Conservation (phyloP, 2,329 filamentous ascomycete genomes). For the Beauveria bassiana region DNA sequence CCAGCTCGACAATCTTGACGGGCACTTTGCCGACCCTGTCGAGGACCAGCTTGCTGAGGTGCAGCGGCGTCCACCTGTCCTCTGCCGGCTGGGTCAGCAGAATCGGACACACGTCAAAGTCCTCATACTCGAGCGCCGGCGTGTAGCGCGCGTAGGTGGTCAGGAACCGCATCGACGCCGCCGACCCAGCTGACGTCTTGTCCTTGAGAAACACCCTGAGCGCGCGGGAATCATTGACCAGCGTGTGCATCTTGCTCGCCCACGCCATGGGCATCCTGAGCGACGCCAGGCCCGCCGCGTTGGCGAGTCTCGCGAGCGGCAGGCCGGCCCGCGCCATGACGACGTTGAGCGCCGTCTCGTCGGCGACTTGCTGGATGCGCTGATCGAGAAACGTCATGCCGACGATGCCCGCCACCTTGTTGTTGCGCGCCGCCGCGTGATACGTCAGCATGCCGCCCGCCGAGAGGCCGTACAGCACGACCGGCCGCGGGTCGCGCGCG, state of each 20-base stretch:
- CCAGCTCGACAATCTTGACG: background rate
- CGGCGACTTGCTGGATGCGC: background rate
- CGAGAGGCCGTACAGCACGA: background rate
- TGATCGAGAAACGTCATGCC: constrained; percentile 1
- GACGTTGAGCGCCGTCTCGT: background rate
- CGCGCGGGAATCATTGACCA: background rate
- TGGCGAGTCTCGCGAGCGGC: background rate
- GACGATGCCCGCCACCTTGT: background rate
- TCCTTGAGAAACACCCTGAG: background rate
- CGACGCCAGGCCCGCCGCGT: background rate
- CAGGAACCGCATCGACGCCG: background rate
- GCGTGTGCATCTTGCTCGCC: background rate
- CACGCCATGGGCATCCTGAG: background rate
- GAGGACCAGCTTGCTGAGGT: background rate
- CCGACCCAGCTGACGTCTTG: background rate
- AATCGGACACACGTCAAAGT: background rate
- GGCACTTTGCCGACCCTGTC: background rate
- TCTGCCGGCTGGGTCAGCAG: background rate
- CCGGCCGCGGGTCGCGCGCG: background rate
- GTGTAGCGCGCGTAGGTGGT: background rate
- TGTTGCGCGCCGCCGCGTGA: background rate
- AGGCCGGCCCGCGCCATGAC: background rate
- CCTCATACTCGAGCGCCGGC: background rate
- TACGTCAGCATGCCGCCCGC: constrained; percentile 3
- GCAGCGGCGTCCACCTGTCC: constrained; percentile 1